phyloP scores from a whole-genome alignment of 2,329 filamentous ascomycete genomes.

The Fusarium cicatricum region DNA sequence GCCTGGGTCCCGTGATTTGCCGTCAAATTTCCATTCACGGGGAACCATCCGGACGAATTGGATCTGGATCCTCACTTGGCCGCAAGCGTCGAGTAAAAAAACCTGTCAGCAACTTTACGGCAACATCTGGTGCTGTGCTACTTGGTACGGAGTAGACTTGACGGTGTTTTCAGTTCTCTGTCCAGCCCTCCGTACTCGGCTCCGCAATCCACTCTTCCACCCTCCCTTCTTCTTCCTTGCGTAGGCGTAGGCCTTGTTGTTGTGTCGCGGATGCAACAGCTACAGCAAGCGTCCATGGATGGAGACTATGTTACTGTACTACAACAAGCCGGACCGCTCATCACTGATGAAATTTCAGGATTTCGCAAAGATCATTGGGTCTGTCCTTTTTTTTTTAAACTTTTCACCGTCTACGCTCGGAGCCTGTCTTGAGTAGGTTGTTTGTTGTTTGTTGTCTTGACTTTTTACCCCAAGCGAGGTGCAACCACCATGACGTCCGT shows the following conservation, averaged over 20 bases:
- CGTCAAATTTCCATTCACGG: conserved; percentile 38
- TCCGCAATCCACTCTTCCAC: background rate
- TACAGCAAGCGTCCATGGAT: background rate
- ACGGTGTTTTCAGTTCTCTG: conserved; percentile 8
- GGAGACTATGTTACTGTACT: background rate
- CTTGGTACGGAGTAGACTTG: too few species aligned
- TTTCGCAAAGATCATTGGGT: background rate
- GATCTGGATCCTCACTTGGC: conserved; percentile 29
- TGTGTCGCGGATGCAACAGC: conserved; percentile 2
- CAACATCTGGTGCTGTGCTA: conserved; percentile 13
- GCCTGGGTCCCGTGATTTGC: conserved; percentile 37
- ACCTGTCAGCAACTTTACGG: conserved; percentile 15
- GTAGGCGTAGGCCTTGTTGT: too few species aligned
- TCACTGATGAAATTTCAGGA: too few species aligned
- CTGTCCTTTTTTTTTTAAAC: background rate
- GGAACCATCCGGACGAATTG: conserved; percentile 44
- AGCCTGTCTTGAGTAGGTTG: background rate
- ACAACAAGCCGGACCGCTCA: background rate
- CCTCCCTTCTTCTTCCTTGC: background rate
- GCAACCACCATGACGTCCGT: conserved; percentile 10
- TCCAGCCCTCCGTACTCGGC: conserved; percentile 9
- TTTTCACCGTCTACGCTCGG: conserved; percentile 1
- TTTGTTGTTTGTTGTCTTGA: conserved; percentile 1
- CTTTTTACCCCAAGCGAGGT: background rate
- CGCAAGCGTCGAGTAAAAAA: conserved; percentile 24